Evolutionary conservation across 2,329 filamentous ascomycete species (phyloP).

Genomic region (Tolypocladium ovalisporum): DNA sequence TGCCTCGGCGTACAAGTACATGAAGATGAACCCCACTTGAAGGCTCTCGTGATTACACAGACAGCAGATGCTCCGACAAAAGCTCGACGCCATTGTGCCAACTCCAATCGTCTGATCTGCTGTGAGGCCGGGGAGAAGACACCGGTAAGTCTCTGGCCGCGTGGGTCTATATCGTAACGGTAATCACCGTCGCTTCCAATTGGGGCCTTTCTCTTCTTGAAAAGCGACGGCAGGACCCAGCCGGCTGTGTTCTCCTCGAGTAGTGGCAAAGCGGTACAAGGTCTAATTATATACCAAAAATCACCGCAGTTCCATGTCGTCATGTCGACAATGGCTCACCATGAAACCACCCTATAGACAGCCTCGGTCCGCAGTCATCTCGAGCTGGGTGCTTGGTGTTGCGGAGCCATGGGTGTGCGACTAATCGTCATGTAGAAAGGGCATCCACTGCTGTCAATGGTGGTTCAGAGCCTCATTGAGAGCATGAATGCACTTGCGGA

Average conservation of each 20-base stretch:
- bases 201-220: background rate
- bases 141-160: background rate
- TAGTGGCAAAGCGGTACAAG: too few species aligned
- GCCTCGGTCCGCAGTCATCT: background rate
- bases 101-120: background rate
- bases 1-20: background rate
- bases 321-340: background rate
- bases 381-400: background rate
- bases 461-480: background rate
- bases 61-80: background rate
- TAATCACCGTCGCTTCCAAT: background rate
- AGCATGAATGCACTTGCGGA: background rate
- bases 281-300: too few species aligned
- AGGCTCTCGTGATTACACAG: background rate
- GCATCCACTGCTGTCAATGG: background rate
- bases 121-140: background rate
- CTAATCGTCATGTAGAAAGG: background rate
- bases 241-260: background rate
- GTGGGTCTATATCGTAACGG: background rate
- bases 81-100: background rate
- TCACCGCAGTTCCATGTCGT: too few species aligned
- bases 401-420: background rate
- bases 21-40: background rate
- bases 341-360: background rate
- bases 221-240: background rate